These are phyloP conservation scores for Ophiocordyceps australis DNA, from an alignment of 2,329 filamentous ascomycete genomes.

Conservation along the genomic window DNA sequence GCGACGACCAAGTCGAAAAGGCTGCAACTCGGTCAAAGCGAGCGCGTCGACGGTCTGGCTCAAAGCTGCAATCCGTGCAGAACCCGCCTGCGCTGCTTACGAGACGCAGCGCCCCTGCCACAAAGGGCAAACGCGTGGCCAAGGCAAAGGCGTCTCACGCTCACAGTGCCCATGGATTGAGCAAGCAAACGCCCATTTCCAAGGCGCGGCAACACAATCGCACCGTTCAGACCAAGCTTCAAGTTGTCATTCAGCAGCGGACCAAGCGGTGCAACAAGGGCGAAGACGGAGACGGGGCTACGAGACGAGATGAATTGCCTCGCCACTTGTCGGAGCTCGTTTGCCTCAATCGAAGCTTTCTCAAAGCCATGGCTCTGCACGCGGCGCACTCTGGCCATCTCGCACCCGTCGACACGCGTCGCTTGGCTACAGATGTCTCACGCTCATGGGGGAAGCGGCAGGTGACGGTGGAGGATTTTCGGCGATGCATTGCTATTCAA, in stretches of 20 bases:
- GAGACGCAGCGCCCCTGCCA: no score
- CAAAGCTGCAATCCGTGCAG: slow-evolving; percentile 2
- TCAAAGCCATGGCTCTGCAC: slow-evolving; percentile 50
- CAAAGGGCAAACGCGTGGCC: slow-evolving; percentile 13
- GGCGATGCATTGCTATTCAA: slow-evolving; percentile 48
- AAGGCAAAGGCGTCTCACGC: slow-evolving; percentile 10
- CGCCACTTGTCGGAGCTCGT: slow-evolving; percentile 39
- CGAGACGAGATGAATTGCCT: slow-evolving; percentile 18
- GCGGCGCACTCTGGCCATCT: slow-evolving; percentile 48
- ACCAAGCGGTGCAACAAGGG: no score
- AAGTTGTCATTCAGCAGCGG: slow-evolving; percentile 12
- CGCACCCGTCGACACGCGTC: slow-evolving; percentile 43
- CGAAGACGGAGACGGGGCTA: slow-evolving; percentile 11
- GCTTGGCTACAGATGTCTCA: slow-evolving; percentile 43
- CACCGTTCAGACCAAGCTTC: slow-evolving; percentile 15
- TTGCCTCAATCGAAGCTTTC: slow-evolving; percentile 45
- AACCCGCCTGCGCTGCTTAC: no score
- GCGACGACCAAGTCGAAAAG: slow-evolving; percentile 11
- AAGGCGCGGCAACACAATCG: slow-evolving; percentile 11
- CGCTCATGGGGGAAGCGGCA: slow-evolving; percentile 55
- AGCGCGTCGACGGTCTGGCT: slow-evolving; percentile 10
- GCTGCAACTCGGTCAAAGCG: slow-evolving; percentile 8
- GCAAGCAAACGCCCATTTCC: slow-evolving; percentile 11
- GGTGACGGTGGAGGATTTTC: slow-evolving; percentile 47
- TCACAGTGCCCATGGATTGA: slow-evolving; percentile 11